phyloP scores from a whole-genome alignment of 257 asterid species.

The Solanum piurae region DNA sequence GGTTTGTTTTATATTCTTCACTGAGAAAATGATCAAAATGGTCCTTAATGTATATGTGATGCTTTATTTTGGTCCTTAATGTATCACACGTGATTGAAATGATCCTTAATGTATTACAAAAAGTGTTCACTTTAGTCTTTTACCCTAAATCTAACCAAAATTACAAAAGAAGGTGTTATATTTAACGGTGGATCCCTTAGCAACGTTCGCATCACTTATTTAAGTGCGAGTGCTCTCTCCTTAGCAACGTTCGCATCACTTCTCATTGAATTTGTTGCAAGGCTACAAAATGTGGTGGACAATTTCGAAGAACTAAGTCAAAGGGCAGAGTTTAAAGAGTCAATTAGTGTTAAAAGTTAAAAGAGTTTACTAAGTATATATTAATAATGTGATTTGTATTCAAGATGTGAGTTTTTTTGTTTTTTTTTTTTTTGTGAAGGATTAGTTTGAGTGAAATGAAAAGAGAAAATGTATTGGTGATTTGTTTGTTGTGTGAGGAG shows the following conservation, averaged over 20 bases:
- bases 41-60: too few species aligned
- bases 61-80: too few species aligned
- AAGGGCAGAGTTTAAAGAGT: conserved; percentile 24
- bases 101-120: too few species aligned
- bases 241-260: conserved; percentile 38
- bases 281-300: conserved; percentile 34
- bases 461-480: background rate
- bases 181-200: too few species aligned
- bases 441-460: background rate
- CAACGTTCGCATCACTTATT: background rate
- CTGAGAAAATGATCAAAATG: too few species aligned
- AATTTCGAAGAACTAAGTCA: conserved; percentile 28
- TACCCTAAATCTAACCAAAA: too few species aligned
- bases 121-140: too few species aligned
- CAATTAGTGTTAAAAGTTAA: background rate
- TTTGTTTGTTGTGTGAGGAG: background rate
- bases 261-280: conserved; percentile 33
- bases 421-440: background rate
- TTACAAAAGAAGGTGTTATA: too few species aligned
- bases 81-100: too few species aligned
- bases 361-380: background rate
- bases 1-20: too few species aligned
- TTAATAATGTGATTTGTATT: background rate
- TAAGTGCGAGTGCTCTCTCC: conserved; percentile 37
- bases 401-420: background rate